Base-by-base conservation (phyloP, 352 stramenopile species). In the Phytophthora fragariae region DNA sequence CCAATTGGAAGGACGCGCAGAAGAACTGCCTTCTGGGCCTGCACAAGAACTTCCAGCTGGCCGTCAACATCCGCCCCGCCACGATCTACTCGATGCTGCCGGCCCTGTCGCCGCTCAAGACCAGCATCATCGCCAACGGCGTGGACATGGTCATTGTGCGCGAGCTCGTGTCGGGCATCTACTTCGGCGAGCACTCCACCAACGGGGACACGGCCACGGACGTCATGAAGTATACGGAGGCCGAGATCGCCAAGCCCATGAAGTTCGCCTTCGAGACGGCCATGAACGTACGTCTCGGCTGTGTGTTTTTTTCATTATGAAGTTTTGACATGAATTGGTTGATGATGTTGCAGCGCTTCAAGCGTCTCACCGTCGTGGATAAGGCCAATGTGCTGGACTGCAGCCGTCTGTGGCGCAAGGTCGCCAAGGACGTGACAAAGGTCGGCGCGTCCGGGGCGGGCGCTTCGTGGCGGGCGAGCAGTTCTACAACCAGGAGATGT, bases 341-440 rank as follows among this genome's bases (percentile, higher is more conserved):
- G 93, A 72, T 82, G 47, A 6, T 3, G 53, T 72, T 8, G 62
- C 93, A 99, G 92, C 92, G 98, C 49, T 80, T 79, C 24, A 98
- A 98, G 76, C 96, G 97, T 63, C 85, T 99, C 12, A 99, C 94
- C 67, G 98, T 98, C 57, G 97, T 99, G 58, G 98, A 99, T 87
- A 99, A 99, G 88, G 98, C 98, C 68, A 99, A 99, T 79, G 98
- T 99, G 50, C 92, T 99, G 66, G 98, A 99, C 83, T 98, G 98
- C 69, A 95, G 88, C 64, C 89, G 89, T 31, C 79, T 98, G 58
- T 98, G 93, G 93, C 90, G 93, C 73, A 96, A 97, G 69, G 93
- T 98, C 21, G 90, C 95, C 57, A 98, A 97, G 81, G 88, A 97
- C 58, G 76, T 96, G 35, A 77, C 92, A 14, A 88, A 92, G 62